Conservation (phyloP, 2,329 filamentous ascomycete genomes). For the Colletotrichum plurivorum region DNA sequence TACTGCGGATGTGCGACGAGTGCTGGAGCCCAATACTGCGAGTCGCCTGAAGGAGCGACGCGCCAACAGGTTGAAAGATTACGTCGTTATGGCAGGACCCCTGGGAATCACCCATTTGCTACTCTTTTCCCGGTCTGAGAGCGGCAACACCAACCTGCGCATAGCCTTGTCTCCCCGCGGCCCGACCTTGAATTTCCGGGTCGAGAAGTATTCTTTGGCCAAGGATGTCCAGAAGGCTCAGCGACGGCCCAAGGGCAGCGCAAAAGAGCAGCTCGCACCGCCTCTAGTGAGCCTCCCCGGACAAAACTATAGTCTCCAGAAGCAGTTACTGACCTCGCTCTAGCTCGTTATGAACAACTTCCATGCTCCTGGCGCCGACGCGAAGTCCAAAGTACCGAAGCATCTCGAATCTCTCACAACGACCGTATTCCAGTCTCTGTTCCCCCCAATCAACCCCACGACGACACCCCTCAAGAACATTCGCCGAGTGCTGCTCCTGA, state of each 20-base stretch:
- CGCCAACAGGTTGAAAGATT: constrained; percentile 91
- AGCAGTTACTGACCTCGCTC: constrained; percentile 45
- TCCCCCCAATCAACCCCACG: constrained; percentile 95
- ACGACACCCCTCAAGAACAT: constrained; percentile 92
- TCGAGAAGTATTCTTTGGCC: constrained; percentile 94
- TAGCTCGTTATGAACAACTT: constrained; percentile 99
- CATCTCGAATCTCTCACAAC: constrained; percentile 94
- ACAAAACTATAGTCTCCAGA: not conserved
- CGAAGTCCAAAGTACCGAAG: constrained; percentile 83
- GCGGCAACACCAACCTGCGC: constrained; percentile 92
- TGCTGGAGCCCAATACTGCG: constrained; percentile 97
- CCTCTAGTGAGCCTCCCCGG: constrained; percentile 75
- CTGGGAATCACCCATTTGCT: constrained; percentile 93
- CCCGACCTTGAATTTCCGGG: constrained; percentile 92
- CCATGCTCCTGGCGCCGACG: constrained; percentile 72
- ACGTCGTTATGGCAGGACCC: constrained; percentile 94
- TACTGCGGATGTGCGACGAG: constrained; percentile 88
- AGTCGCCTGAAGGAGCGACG: constrained; percentile 89
- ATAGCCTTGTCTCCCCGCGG: constrained; percentile 90
- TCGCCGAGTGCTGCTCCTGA: constrained; percentile 88
- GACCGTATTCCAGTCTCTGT: constrained; percentile 95
- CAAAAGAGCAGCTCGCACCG: constrained; percentile 87
- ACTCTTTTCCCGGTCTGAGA: constrained; percentile 90
- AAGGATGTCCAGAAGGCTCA: constrained; percentile 90
- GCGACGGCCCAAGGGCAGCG: constrained; percentile 84